Percentiles rank a stretch among this genome's conserved stretches.
These are phyloP conservation scores for Stagonosporopsis tanaceti DNA, from an alignment of 2,329 filamentous ascomycete species.

Conservation along the genomic window DNA sequence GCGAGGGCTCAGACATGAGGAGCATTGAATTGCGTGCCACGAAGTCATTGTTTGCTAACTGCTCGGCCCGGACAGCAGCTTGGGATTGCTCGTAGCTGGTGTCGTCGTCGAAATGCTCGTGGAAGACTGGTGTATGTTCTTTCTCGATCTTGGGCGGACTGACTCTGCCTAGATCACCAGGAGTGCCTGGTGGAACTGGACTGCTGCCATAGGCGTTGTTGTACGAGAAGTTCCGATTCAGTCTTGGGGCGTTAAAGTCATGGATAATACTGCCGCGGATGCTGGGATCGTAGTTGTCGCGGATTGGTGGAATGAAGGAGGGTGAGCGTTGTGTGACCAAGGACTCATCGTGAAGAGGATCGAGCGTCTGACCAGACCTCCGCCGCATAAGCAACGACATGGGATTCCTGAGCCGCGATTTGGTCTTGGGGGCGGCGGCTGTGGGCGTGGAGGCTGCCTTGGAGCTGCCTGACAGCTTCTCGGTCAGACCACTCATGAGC, in stretches of 20 bases:
- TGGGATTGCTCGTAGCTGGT: slow-evolving; percentile 50
- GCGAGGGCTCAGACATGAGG: slow-evolving; percentile 34
- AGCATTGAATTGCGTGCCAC: slow-evolving; percentile 53
- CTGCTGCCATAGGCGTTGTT: slow-evolving; percentile 40
- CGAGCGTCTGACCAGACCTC: slow-evolving; percentile 61
- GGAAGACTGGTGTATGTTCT: slow-evolving; percentile 66
- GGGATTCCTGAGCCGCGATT: slow-evolving; percentile 66
- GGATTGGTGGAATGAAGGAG: slow-evolving; percentile 56
- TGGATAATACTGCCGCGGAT: slow-evolving; percentile 70
- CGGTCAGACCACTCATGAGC: slow-evolving; percentile 41
- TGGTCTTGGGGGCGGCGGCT: slow-evolving; percentile 46
- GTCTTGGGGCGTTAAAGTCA: slow-evolving; percentile 69
- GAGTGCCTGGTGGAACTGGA: slow-evolving; percentile 7
- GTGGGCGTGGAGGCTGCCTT: slow-evolving; percentile 32
- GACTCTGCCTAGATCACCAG: slow-evolving; percentile 32
- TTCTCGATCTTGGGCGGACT: slow-evolving; percentile 49
- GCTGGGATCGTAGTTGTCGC: slow-evolving; percentile 69
- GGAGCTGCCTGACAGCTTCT: slow-evolving; percentile 38
- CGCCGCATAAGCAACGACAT: slow-evolving; percentile 67
- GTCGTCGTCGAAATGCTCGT: slow-evolving; percentile 67
- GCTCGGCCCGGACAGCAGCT: slow-evolving; percentile 57
- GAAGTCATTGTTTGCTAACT: slow-evolving; percentile 58
- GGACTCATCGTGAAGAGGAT: slow-evolving; percentile 58
- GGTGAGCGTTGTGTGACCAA: slow-evolving; percentile 59
- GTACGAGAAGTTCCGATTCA: slow-evolving; percentile 53